These are phyloP conservation scores for Avena atlantica DNA, from an alignment of 176 grass and related monocot species.

Conservation along the genomic window DNA sequence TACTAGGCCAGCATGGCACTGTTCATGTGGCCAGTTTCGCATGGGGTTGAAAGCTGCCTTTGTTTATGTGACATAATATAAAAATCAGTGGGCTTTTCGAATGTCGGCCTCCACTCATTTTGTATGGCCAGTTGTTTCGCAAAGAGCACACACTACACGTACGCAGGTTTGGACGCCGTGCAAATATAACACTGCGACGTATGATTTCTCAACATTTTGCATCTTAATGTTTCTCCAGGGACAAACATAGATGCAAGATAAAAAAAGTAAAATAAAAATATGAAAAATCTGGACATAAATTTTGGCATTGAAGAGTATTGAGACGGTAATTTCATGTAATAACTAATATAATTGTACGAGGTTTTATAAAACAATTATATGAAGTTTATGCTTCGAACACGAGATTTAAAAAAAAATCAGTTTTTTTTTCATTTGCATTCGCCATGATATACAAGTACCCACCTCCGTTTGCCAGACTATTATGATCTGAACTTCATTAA, in stretches of 20 bases:
- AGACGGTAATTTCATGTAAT: no score
- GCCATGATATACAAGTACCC: no score
- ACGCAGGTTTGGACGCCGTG: background rate
- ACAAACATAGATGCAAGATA: background rate
- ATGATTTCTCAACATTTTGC: background rate
- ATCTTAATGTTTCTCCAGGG: background rate
- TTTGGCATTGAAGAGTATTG: no score
- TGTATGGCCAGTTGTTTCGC: background rate
- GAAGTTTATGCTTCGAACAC: no score
- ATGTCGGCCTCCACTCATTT: constrained; percentile 42
- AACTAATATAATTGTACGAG: no score
- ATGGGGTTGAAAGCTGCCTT: constrained; percentile 30
- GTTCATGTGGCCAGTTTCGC: constrained; percentile 50
- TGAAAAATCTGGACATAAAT: no score
- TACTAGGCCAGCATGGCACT: constrained; percentile 46
- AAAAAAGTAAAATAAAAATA: background rate
- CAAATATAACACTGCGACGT: background rate
- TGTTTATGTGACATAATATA: constrained; percentile 16
- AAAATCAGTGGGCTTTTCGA: constrained; percentile 40
- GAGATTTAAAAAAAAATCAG: no score
- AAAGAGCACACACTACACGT: background rate
- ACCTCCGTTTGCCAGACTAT: no score
- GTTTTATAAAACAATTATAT: no score
- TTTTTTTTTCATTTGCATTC: no score
- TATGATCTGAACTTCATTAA: no score